Percentiles rank a stretch among this genome's conserved stretches.
These are phyloP conservation scores for Apiotrichum mycotoxinovorans DNA, from an alignment of 1,284 basidiomycete species.

Conservation along the genomic window DNA sequence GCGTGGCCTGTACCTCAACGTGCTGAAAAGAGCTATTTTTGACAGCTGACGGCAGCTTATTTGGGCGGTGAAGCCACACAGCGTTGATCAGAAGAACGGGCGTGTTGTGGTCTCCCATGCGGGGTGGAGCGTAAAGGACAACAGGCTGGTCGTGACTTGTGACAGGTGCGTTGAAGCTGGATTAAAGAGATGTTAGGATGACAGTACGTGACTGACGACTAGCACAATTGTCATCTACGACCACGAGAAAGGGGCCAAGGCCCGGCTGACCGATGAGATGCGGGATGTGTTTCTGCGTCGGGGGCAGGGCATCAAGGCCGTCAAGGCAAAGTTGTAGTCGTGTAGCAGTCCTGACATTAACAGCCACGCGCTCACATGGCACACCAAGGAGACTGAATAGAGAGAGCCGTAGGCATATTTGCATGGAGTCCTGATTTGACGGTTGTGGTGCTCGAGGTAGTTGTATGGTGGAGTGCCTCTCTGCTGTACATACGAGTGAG, in stretches of 20 bases:
- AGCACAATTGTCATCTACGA: constrained; percentile 44
- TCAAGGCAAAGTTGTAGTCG: not conserved
- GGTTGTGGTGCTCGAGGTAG: too few species aligned
- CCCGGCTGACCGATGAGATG: constrained; percentile 31
- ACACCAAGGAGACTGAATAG: too few species aligned
- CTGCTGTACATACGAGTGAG: too few species aligned
- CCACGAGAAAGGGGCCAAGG: constrained; percentile 33
- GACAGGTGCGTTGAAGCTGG: not conserved
- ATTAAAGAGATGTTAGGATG: not conserved
- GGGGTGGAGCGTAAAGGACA: constrained; percentile 37
- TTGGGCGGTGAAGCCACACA: constrained; percentile 25
- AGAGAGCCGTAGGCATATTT: too few species aligned
- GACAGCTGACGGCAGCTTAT: constrained; percentile 2
- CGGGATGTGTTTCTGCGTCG: constrained; percentile 20
- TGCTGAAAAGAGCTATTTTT: too few species aligned
- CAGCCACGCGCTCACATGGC: too few species aligned
- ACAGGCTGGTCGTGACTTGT: constrained; percentile 28
- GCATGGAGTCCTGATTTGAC: too few species aligned
- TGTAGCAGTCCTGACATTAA: too few species aligned
- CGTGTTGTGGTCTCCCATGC: constrained; percentile 31
- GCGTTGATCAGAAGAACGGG: constrained; percentile 28
- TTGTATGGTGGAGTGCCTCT: too few species aligned
- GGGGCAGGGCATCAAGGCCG: not conserved
- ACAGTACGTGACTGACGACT: not conserved
- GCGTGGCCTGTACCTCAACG: too few species aligned